Evolutionary conservation across 805 yeast genomes (phyloP), one percentile per base, ranked within the genome.

Genomic region (Saccharomycopsis sp.): DNA sequence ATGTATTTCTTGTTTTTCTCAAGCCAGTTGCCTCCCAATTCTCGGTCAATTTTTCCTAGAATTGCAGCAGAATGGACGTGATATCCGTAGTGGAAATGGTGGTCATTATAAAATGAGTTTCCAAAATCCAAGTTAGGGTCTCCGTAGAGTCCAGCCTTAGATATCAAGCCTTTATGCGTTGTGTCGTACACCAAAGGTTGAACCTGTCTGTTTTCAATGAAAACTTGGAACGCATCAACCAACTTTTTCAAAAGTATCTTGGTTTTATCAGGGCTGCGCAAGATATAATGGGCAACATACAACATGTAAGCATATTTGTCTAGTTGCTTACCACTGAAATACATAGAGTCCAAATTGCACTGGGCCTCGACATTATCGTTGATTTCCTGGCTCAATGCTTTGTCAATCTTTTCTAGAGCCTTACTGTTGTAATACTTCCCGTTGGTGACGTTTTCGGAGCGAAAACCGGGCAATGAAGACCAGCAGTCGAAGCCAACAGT

Each of bases 231-330:
- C 0, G 97, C 94, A 18, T 70, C 64, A 66, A 89, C 87, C 62
- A 91, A 68, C 57, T 79, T 77, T 1, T 79, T 77, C 50, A 90
- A 72, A 46, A 87, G 72, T 7, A 69, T 68, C 14, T 68, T 64
- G 1, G 94, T 79, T 57, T 86, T 70, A 0, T 66, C 68, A 0
- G 71, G 67, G 66, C 91, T 87, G 18, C 80, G 68, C 51, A 92
- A 69, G 18, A 92, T 77, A 61, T 77, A 83, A 56, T 86, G 83
- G 44, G 85, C 82, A 9, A 84, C 89, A 62, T 87, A 87, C 14
- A 90, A 75, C 55, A 94, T 79, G 77, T 87, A 87, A 0, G 98
- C 97, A 71, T 88, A 94, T 72, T 91, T 94, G 64, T 91, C 97
- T 53, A 91, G 73, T 24, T 83, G 78, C 69, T 94, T 92, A 12